phyloP scores from a whole-genome alignment of 495 filamentous ascomycete species.

The Astrothelium macrocarpum region DNA sequence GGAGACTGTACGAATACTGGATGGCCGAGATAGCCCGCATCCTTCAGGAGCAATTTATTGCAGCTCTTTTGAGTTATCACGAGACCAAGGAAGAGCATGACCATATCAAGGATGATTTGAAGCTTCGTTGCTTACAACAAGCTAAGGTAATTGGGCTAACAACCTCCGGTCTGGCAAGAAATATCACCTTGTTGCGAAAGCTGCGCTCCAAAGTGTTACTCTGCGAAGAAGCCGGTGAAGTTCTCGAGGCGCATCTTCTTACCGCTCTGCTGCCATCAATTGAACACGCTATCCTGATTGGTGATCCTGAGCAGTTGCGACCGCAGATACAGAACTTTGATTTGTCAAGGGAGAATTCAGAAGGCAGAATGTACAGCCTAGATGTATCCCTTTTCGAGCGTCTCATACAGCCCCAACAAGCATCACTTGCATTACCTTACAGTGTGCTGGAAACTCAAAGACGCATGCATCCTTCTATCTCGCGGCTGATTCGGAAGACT shows the following conservation, averaged over 20 bases:
- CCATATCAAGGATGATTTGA: conserved; percentile 38
- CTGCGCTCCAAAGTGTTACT: conserved; percentile 58
- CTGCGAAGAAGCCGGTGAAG: conserved; percentile 71
- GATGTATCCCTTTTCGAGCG: conserved; percentile 64
- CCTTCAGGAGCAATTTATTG: conserved; percentile 29
- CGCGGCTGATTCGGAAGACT: conserved; percentile 48
- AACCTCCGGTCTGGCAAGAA: conserved; percentile 61
- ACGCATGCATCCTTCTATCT: conserved; percentile 68
- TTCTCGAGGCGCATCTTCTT: conserved; percentile 62
- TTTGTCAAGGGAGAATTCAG: conserved; percentile 47
- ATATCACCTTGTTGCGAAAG: conserved; percentile 50
- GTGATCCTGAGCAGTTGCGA: conserved; percentile 65
- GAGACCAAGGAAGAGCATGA: conserved; percentile 30
- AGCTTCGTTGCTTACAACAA: conserved; percentile 42
- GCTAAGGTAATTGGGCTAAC: conserved; percentile 65
- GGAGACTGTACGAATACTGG: conserved; percentile 35
- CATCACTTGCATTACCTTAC: conserved; percentile 39
- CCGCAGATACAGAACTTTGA: conserved; percentile 60
- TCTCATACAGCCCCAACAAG: conserved; percentile 40
- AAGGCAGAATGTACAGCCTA: conserved; percentile 48
- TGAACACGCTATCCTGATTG: conserved; percentile 67
- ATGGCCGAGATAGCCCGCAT: conserved; percentile 32
- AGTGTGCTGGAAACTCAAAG: conserved; percentile 55
- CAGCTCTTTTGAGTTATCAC: conserved; percentile 27
- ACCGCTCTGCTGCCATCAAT: conserved; percentile 58